Evolutionary conservation across 108 stramenopile species (phyloP).

Genomic region (Parietichytrium sp.): DNA sequence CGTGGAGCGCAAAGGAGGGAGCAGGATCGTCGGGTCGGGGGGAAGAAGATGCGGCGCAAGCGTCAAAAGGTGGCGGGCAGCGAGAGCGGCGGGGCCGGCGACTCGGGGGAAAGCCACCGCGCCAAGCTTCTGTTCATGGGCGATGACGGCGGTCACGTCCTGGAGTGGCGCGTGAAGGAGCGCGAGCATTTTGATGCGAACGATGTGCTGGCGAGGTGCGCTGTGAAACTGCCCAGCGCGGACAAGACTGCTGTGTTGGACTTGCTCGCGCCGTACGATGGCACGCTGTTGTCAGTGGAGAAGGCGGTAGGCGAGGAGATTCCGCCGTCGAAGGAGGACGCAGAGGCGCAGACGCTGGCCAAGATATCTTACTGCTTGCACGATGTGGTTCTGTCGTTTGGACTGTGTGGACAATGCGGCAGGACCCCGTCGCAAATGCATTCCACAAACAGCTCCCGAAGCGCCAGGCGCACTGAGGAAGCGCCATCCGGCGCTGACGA

Average conservation of each 20-base stretch:
- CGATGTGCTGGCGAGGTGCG: constrained; percentile 16
- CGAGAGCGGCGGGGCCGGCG: too few species aligned
- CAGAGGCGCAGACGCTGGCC: neutral
- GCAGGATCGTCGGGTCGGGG: too few species aligned
- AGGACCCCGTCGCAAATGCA: neutral
- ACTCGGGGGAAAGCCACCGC: neutral
- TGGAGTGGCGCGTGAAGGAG: neutral
- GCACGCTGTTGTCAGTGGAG: neutral
- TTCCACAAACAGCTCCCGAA: neutral
- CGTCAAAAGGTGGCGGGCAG: too few species aligned
- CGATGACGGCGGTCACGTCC: neutral
- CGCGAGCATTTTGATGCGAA: neutral
- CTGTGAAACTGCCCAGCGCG: neutral
- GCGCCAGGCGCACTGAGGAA: neutral
- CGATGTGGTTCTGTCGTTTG: neutral
- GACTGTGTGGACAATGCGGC: constrained; percentile 24
- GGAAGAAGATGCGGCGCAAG: too few species aligned
- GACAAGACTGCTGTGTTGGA: neutral
- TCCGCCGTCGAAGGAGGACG: neutral
- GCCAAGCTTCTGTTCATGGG: neutral
- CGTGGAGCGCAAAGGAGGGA: too few species aligned
- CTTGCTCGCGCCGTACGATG: constrained; percentile 5
- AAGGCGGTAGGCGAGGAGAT: neutral
- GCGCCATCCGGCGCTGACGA: too few species aligned
- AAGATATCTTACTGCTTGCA: neutral